Percentiles rank a stretch among this genome's conserved stretches.
These are phyloP conservation scores for Vigna reflexopilosa DNA, from an alignment of 306 rosid genomes.

Conservation along the genomic window DNA sequence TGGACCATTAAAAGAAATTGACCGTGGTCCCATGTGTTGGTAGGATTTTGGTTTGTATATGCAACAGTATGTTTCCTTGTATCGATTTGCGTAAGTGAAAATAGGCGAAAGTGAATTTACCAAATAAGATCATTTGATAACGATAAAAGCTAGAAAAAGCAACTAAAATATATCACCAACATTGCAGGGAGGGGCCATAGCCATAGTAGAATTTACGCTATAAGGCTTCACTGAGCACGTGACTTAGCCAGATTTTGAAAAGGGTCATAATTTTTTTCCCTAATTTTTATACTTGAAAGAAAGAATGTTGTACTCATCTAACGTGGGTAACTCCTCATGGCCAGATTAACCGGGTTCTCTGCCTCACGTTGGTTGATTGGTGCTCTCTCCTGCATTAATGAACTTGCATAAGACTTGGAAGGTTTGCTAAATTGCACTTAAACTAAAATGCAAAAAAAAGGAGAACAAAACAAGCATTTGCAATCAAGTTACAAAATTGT, in stretches of 20 bases:
- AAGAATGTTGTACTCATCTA: slow-evolving; percentile 33
- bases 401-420: slow-evolving; percentile 33
- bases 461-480: background rate
- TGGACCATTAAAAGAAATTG: too few species aligned
- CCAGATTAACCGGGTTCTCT: slow-evolving; percentile 31
- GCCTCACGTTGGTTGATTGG: slow-evolving; percentile 18
- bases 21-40: background rate
- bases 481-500: background rate
- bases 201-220: background rate
- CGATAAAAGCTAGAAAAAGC: background rate
- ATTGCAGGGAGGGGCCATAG: background rate
- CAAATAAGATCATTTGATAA: background rate
- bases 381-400: slow-evolving; percentile 54
- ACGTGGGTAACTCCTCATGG: slow-evolving; percentile 51
- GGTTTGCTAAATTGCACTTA: background rate
- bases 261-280: background rate
- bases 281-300: background rate
- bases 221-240: background rate
- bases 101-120: background rate
- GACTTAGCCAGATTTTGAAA: background rate
- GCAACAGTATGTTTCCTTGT: background rate
- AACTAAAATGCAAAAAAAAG: background rate
- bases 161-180: background rate
- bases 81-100: background rate
- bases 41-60: background rate